These are phyloP conservation scores for Peronospora destructor DNA, from an alignment of 352 stramenopile species.

Conservation along the genomic window DNA sequence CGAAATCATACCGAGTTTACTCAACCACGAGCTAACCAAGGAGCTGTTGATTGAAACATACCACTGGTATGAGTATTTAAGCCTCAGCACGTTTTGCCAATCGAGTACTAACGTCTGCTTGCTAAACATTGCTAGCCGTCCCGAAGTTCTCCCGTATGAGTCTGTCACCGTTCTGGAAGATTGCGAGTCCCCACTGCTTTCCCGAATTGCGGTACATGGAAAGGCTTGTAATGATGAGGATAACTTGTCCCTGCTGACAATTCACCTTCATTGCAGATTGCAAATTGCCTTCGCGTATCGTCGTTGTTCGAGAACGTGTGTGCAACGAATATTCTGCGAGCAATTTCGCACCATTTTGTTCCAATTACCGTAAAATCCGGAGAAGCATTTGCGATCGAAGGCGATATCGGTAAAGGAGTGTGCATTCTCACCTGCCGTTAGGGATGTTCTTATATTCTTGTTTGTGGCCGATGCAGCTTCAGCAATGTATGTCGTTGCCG, in stretches of 20 bases:
- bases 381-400: constrained; percentile 61
- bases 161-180: constrained; percentile 32
- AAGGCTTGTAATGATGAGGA: background rate
- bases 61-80: constrained; percentile 30
- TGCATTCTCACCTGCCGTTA: background rate
- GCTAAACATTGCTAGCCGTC: constrained; percentile 25
- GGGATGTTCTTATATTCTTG: background rate
- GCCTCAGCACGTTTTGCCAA: background rate
- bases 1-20: constrained; percentile 50
- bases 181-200: constrained; percentile 50
- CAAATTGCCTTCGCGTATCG: constrained; percentile 71
- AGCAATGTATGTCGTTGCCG: constrained; percentile 73
- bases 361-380: constrained; percentile 42
- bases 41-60: constrained; percentile 73
- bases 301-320: constrained; percentile 79
- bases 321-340: constrained; percentile 66
- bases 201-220: constrained; percentile 53
- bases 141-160: constrained; percentile 53
- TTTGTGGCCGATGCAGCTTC: constrained; percentile 34
- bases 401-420: constrained; percentile 37
- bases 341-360: constrained; percentile 74
- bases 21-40: constrained; percentile 54
- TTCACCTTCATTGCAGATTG: constrained; percentile 36
- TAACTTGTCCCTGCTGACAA: background rate
- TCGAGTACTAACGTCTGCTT: background rate